Percentiles rank a stretch among this genome's conserved stretches.
phyloP scores from a whole-genome alignment of 1,284 basidiomycete species.

The Schizophyllum commune region DNA sequence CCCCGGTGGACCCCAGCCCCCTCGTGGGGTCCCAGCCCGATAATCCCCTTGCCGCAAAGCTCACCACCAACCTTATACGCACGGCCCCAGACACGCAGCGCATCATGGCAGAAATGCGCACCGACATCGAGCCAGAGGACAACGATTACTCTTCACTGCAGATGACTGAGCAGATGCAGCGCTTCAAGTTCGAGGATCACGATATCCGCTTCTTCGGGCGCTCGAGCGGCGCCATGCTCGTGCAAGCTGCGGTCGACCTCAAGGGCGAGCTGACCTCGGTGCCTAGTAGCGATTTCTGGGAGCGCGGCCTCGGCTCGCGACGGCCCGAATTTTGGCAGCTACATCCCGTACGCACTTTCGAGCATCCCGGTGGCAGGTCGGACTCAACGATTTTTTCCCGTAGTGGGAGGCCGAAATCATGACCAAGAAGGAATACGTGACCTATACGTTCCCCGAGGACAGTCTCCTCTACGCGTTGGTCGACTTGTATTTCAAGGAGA shows the following conservation, averaged over 20 bases:
- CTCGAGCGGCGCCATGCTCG: slow-evolving; percentile 58
- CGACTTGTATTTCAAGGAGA: slow-evolving; percentile 59
- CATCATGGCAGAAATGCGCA: not conserved
- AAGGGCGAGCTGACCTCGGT: not conserved
- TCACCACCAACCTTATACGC: slow-evolving; percentile 11
- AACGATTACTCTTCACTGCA: slow-evolving; percentile 29
- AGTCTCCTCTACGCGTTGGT: slow-evolving; percentile 59
- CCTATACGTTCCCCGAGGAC: slow-evolving; percentile 44
- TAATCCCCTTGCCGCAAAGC: slow-evolving; percentile 24
- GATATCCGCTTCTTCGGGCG: slow-evolving; percentile 62
- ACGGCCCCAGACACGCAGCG: not conserved
- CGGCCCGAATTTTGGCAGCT: slow-evolving; percentile 31
- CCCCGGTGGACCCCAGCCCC: slow-evolving; percentile 8
- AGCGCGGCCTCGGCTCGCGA: slow-evolving; percentile 17
- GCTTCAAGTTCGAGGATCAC: slow-evolving; percentile 24
- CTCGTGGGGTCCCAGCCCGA: slow-evolving; percentile 11
- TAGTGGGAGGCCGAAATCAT: slow-evolving; percentile 33
- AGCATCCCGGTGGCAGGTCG: not conserved
- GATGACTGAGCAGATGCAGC: slow-evolving; percentile 29
- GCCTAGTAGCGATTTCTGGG: not conserved
- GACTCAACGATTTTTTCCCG: slow-evolving; percentile 1
- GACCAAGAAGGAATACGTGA: slow-evolving; percentile 20
- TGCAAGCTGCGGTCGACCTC: slow-evolving; percentile 46
- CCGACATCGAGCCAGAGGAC: slow-evolving; percentile 14
- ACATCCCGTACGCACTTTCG: slow-evolving; percentile 28